phyloP scores from a whole-genome alignment of 2,329 filamentous ascomycete genomes.

The Triangularia setosa region DNA sequence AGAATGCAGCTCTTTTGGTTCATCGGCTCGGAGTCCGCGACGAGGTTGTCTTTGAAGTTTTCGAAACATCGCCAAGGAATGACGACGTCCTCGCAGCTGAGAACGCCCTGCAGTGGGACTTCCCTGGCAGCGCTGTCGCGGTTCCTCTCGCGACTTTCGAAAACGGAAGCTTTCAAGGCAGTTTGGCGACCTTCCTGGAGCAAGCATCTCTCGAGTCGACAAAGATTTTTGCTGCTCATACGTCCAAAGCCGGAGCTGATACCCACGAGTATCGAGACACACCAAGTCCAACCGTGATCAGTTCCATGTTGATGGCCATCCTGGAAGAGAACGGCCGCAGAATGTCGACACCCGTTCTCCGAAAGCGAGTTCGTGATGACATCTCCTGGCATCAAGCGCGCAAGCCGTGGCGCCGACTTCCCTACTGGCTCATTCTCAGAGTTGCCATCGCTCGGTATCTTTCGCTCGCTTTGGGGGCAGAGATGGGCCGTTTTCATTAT shows the following conservation, averaged over 20 bases:
- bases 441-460: conserved; percentile 54
- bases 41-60: conserved; percentile 48
- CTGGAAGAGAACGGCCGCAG: conserved; percentile 50
- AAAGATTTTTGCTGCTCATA: conserved; percentile 48
- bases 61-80: conserved; percentile 55
- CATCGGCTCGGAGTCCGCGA: conserved; percentile 5
- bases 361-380: conserved; percentile 62
- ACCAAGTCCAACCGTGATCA: conserved; percentile 53
- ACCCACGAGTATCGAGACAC: conserved; percentile 57
- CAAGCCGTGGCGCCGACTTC: conserved; percentile 58
- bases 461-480: conserved; percentile 35
- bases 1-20: conserved; percentile 19
- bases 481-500: conserved; percentile 47
- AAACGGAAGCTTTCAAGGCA: conserved; percentile 40
- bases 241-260: conserved; percentile 47
- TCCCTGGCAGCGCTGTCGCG: conserved; percentile 52
- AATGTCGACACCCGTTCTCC: conserved; percentile 36
- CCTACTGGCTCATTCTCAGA: conserved; percentile 60
- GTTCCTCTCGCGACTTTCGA: conserved; percentile 37
- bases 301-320: conserved; percentile 56
- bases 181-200: conserved; percentile 50
- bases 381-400: conserved; percentile 46
- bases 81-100: conserved; percentile 49
- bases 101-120: conserved; percentile 53
- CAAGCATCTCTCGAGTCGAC: conserved; percentile 52